phyloP scores from a whole-genome alignment of 2,329 filamentous ascomycete genomes.

The Thermothelomyces thermophilus region DNA sequence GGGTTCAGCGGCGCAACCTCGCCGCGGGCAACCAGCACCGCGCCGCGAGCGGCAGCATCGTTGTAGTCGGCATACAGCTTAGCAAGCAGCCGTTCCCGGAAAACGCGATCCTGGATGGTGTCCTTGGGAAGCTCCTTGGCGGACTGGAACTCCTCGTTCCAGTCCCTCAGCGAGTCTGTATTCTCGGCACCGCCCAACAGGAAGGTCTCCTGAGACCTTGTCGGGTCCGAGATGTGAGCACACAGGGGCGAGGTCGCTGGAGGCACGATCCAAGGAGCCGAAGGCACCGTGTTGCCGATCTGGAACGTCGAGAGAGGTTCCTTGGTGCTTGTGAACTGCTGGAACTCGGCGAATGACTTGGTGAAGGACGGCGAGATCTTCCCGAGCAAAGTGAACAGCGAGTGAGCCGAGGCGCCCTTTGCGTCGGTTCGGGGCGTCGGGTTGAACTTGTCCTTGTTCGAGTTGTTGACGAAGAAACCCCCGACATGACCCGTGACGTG shows the following conservation, averaged over 20 bases:
- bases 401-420: slow-evolving; percentile 76
- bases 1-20: slow-evolving; percentile 93
- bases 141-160: slow-evolving; percentile 99
- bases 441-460: slow-evolving; percentile 90
- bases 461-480: slow-evolving; percentile 96
- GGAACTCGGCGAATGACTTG: slow-evolving; percentile 66
- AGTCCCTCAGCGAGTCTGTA: slow-evolving; percentile 88
- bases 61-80: slow-evolving; percentile 98
- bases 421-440: slow-evolving; percentile 72
- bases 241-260: slow-evolving; percentile 56
- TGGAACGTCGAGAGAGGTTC: slow-evolving; percentile 91
- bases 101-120: slow-evolving; percentile 89
- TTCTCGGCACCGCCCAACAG: slow-evolving; percentile 87
- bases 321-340: slow-evolving; percentile 76
- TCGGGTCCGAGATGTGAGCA: slow-evolving; percentile 73
- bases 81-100: slow-evolving; percentile 85
- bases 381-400: slow-evolving; percentile 71
- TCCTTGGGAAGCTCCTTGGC: slow-evolving; percentile 91
- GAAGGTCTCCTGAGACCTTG: slow-evolving; percentile 87
- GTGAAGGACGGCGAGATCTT: slow-evolving; percentile 79
- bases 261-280: slow-evolving; percentile 86
- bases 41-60: slow-evolving; percentile 86
- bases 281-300: slow-evolving; percentile 88
- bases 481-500: slow-evolving; percentile 91
- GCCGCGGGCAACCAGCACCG: slow-evolving; percentile 83